Conservation (phyloP, 2,329 filamentous ascomycete species). For the Lecanoromycetidae sp. region DNA sequence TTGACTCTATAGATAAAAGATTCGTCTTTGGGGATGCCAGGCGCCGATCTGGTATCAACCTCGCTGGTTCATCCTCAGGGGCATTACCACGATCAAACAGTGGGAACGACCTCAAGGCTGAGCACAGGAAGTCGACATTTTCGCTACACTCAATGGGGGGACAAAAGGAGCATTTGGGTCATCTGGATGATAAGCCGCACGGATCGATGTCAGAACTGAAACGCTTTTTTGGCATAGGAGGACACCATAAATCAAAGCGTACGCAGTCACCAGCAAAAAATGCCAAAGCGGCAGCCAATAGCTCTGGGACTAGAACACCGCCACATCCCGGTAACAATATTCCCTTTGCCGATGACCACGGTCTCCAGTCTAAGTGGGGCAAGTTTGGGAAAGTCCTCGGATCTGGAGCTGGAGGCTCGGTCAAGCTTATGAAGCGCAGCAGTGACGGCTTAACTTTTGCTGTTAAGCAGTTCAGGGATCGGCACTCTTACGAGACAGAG, state of each 20-base stretch:
- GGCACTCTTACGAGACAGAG: conserved; percentile 85
- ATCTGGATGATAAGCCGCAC: conserved; percentile 45
- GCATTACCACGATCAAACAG: conserved; percentile 36
- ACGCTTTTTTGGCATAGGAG: conserved; percentile 74
- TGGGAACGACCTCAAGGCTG: conserved; percentile 29
- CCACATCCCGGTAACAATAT: conserved; percentile 41
- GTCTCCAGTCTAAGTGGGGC: conserved; percentile 80
- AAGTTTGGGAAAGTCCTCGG: conserved; percentile 91
- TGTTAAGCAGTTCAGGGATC: conserved; percentile 89
- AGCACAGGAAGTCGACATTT: conserved; percentile 40
- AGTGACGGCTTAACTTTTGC: conserved; percentile 91
- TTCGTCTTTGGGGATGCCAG: conserved; percentile 75
- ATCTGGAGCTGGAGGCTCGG: conserved; percentile 86
- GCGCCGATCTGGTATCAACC: conserved; percentile 38
- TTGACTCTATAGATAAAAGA: conserved; percentile 60
- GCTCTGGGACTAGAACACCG: conserved; percentile 39
- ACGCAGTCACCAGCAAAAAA: conserved; percentile 53
- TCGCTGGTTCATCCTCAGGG: conserved; percentile 20
- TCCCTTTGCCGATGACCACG: conserved; percentile 90
- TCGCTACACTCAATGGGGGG: conserved; percentile 31
- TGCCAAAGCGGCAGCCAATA: conserved; percentile 43
- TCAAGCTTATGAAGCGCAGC: conserved; percentile 83
- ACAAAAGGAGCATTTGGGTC: conserved; percentile 39
- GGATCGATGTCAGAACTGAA: conserved; percentile 91
- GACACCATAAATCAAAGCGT: conserved; percentile 50